Evolutionary conservation across 2,329 filamentous ascomycete genomes (phyloP).

Genomic region (Scytalidium lignicola): DNA sequence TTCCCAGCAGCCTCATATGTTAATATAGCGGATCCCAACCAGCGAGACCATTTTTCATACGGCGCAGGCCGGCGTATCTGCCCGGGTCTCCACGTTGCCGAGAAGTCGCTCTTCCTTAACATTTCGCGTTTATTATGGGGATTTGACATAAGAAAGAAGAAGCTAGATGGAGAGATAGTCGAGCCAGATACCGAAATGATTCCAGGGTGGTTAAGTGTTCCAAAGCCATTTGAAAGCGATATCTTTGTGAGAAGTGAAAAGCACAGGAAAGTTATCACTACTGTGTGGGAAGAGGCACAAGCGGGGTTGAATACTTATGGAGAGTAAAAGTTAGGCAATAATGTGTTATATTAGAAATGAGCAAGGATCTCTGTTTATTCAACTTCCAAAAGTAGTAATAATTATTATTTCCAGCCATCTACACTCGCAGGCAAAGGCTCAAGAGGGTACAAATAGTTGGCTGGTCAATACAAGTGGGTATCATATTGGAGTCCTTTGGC

Average conservation of each 20-base stretch:
- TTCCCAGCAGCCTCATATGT: conserved; percentile 6
- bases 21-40: conserved; percentile 1
- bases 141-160: conserved; percentile 31
- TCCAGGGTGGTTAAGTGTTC: conserved; percentile 28
- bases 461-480: too few species aligned
- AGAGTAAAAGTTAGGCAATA: too few species aligned
- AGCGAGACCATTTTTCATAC: conserved; percentile 30
- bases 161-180: conserved; percentile 13
- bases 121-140: conserved; percentile 49
- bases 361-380: too few species aligned
- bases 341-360: too few species aligned
- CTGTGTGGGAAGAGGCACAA: conserved; percentile 22
- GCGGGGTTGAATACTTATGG: neutral
- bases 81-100: conserved; percentile 50
- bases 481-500: too few species aligned
- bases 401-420: too few species aligned
- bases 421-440: too few species aligned
- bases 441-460: too few species aligned
- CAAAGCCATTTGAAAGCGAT: conserved; percentile 26
- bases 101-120: conserved; percentile 37
- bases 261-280: conserved; percentile 27
- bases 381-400: too few species aligned
- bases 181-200: conserved; percentile 20
- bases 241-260: conserved; percentile 23
- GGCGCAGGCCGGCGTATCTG: conserved; percentile 42